A percentile compares a stretch with the other conserved stretches of the same genome.
These are phyloP conservation scores for Panicum virgatum DNA, from an alignment of 202 grass and related monocot species.

Conservation along the genomic window DNA sequence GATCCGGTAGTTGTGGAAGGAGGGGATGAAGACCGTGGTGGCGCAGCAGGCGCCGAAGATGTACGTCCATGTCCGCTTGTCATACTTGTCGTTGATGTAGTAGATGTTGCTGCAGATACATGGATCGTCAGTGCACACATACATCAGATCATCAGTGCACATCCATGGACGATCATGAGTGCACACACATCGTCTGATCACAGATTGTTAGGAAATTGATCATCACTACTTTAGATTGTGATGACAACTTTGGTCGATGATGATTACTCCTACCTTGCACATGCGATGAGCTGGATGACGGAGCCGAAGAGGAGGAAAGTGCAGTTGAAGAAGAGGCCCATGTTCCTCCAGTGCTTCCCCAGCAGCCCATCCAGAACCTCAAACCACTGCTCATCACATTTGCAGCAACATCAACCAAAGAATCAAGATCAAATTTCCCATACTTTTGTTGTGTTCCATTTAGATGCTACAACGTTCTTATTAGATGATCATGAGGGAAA, in stretches of 20 bases:
- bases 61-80: constrained; percentile 99
- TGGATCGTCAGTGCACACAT: too few species aligned
- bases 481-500: too few species aligned
- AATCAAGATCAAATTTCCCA: neutral
- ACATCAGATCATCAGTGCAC: too few species aligned
- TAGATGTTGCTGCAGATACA: constrained; percentile 78
- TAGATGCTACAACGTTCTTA: too few species aligned
- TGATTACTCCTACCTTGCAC: constrained; percentile 78
- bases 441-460: too few species aligned
- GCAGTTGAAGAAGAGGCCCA: constrained; percentile 93
- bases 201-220: neutral
- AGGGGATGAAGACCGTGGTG: constrained; percentile 96
- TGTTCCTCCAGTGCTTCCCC: constrained; percentile 86
- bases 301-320: constrained; percentile 99
- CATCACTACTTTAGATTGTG: too few species aligned
- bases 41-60: constrained; percentile 98
- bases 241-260: neutral
- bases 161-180: too few species aligned
- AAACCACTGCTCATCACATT: constrained; percentile 60
- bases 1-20: constrained; percentile 95
- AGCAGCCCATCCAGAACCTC: constrained; percentile 91
- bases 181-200: too few species aligned
- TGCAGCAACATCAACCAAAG: neutral
- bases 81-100: constrained; percentile 92
- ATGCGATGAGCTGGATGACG: constrained; percentile 98